phyloP scores from a whole-genome alignment of 2,329 filamentous ascomycete genomes.

The Chaetomium sp. region DNA sequence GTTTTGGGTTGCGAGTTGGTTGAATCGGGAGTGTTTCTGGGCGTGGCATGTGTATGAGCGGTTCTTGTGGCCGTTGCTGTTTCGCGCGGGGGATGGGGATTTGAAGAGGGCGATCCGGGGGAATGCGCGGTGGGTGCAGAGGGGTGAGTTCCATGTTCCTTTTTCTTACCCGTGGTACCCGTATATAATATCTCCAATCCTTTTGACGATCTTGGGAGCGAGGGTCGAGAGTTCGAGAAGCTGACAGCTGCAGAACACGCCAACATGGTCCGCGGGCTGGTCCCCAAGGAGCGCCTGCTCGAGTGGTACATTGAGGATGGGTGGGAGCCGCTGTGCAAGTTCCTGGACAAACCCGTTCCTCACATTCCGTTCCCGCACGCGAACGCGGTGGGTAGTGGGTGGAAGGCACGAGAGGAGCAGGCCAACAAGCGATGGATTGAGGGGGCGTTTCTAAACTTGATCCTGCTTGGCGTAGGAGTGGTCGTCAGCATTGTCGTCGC shows the following conservation, averaged over 20 bases:
- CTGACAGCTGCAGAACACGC: constrained; percentile 37
- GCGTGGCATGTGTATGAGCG: constrained; percentile 39
- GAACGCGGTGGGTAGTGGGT: constrained; percentile 36
- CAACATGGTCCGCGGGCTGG: constrained; percentile 41
- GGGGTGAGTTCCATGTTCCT: constrained; percentile 31
- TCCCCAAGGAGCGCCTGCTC: constrained; percentile 41
- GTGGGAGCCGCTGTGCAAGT: constrained; percentile 47
- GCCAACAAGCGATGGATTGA: constrained; percentile 36
- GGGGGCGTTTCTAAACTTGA: constrained; percentile 32
- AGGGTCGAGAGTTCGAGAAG: not conserved
- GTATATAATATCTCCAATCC: no score
- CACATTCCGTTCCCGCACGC: constrained; percentile 41
- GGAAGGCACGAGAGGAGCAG: constrained; percentile 35
- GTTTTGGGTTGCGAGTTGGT: constrained; percentile 37
- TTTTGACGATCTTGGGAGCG: no score
- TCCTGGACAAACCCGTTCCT: constrained; percentile 43
- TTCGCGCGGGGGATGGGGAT: constrained; percentile 38
- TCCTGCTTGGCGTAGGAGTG: constrained; percentile 14
- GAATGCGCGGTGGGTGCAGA: constrained; percentile 38
- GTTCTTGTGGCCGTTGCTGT: constrained; percentile 39
- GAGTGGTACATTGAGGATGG: constrained; percentile 45
- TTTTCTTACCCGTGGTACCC: no score
- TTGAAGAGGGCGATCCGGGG: constrained; percentile 34
- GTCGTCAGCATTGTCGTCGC: constrained; percentile 6
- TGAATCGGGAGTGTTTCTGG: constrained; percentile 40